Percentiles rank a stretch among this genome's conserved stretches.
Evolutionary conservation across 2,329 filamentous ascomycete species (phyloP).

Genomic region (Hypoxylon sp.): DNA sequence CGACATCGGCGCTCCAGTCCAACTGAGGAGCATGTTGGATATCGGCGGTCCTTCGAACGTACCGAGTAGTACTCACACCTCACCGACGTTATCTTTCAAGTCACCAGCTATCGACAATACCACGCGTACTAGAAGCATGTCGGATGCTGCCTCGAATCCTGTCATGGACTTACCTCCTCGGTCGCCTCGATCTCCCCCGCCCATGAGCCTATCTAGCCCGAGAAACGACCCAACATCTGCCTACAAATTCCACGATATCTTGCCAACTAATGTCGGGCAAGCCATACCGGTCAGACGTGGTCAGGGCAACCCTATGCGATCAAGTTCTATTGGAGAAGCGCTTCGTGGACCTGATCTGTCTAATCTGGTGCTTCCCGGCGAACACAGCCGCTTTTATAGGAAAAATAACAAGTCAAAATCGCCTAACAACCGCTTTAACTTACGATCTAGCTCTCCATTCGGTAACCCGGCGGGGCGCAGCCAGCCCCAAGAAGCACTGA

Average conservation of each 20-base stretch:
- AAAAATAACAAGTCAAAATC: conserved; percentile 61
- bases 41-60: conserved; percentile 50
- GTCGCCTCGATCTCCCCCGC: conserved; percentile 50
- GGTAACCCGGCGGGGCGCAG: conserved; percentile 48
- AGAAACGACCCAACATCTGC: conserved; percentile 57
- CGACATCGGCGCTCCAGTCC: conserved; percentile 59
- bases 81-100: conserved; percentile 54
- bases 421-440: conserved; percentile 59
- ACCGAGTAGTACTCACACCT: conserved; percentile 56
- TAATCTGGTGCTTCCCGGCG: conserved; percentile 59
- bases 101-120: conserved; percentile 43
- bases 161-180: conserved; percentile 56
- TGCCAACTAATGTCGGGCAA: conserved; percentile 60
- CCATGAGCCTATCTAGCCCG: conserved; percentile 30
- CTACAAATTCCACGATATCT: conserved; percentile 70
- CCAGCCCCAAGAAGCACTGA: conserved; percentile 51
- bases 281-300: conserved; percentile 54
- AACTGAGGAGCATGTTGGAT: conserved; percentile 63
- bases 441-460: conserved; percentile 59
- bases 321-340: conserved; percentile 60
- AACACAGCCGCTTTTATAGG: conserved; percentile 53
- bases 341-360: conserved; percentile 61
- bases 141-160: conserved; percentile 60
- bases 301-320: conserved; percentile 42
- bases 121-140: conserved; percentile 61